phyloP scores from a whole-genome alignment of 192 early-diverging fungal genomes.

The Phlyctochytrium planicorne region DNA sequence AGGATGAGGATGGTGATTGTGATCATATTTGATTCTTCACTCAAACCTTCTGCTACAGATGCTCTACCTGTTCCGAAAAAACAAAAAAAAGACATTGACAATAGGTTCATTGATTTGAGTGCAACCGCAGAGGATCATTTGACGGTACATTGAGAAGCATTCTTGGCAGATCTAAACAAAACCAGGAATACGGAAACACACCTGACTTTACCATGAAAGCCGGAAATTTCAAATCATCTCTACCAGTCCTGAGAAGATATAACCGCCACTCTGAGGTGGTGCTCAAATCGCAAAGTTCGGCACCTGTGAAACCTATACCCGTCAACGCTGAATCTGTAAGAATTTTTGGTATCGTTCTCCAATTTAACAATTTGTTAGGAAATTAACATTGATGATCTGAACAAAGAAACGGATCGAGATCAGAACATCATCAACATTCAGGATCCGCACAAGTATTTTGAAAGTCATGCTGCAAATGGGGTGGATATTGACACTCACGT shows the following conservation, averaged over 20 bases:
- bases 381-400: conserved; percentile 71
- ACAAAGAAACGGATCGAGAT: conserved; percentile 43
- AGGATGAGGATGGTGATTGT: conserved; percentile 69
- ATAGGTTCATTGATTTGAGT: conserved; percentile 75
- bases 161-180: conserved; percentile 27
- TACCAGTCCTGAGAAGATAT: conserved; percentile 80
- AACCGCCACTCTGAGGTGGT: conserved; percentile 88
- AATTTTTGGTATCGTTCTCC: neutral
- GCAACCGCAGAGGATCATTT: conserved; percentile 79
- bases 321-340: neutral
- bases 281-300: conserved; percentile 42
- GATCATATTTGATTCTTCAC: neutral
- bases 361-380: conserved; percentile 38
- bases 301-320: neutral
- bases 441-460: conserved; percentile 74
- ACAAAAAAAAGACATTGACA: conserved; percentile 56
- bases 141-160: conserved; percentile 47
- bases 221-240: conserved; percentile 54
- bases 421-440: conserved; percentile 68
- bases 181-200: conserved; percentile 63
- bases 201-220: conserved; percentile 84
- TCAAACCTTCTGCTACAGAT: conserved; percentile 28
- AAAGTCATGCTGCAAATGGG: conserved; percentile 48
- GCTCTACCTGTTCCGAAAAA: conserved; percentile 40
- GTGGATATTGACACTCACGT: neutral